Evolutionary conservation across 805 yeast species (phyloP), one percentile per base, ranked within the genome.

Genomic region (Clavispora asparagi): DNA sequence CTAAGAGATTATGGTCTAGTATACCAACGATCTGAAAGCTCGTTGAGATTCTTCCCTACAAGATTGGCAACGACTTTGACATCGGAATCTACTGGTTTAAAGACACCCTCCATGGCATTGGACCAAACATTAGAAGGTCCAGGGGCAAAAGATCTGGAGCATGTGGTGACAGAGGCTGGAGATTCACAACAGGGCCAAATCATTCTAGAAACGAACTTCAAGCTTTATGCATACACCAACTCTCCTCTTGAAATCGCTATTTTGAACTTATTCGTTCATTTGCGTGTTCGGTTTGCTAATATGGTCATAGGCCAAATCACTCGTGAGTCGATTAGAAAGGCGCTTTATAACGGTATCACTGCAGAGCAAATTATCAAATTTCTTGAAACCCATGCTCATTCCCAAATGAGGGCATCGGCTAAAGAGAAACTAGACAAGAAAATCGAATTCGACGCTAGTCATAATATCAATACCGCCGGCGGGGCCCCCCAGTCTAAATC

Each of bases 161-260:
- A 57, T 3, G 49, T 51, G 2, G 47, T 37, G 8, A 19, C 52
- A 6, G 33, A 40, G 50, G 33, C 52, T 37, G 55, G 56, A 12
- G 70, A 61, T 12, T 45, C 43, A 14, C 58, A 57, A 23, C 64
- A 59, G 42, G 97, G 97, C 1, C 81, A 94, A 16, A 75, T 94
- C 45, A 87, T 94, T 48, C 74, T 94, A 33, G 99, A 94, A 63
- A 94, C 99, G 0, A 94, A 94, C 66, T 94, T 89, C 73, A 87
- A 94, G 60, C 61, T 94, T 6, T 94, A 94, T 58, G 92, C 97
- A 39, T 91, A 91, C 62, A 89, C 97, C 2, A 85, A 88, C 51
- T 89, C 97, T 1, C 97, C 98, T 1, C 70, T 94, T 46, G 98
- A 94, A 65, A 91, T 92, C 54, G 97, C 98, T 10, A 87, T 94